These are phyloP conservation scores for Trametes punicea DNA, from an alignment of 768 basidiomycete genomes.

Conservation along the genomic window DNA sequence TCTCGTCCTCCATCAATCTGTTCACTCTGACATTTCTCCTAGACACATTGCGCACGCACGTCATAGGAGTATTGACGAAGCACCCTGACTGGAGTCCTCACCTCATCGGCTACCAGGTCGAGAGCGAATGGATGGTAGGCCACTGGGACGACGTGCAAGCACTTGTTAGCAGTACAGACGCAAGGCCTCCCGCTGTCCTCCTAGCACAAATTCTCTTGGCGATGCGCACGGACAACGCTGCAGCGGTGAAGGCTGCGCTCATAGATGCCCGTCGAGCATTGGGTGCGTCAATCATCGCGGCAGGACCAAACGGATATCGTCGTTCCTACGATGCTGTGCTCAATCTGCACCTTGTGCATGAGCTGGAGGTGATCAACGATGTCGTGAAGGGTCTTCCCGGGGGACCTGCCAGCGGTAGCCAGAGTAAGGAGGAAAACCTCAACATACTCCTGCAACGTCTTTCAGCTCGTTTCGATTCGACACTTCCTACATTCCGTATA, in stretches of 20 bases:
- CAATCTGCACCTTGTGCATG: conserved; percentile 81
- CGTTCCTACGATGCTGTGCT: conserved; percentile 85
- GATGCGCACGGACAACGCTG: conserved; percentile 55
- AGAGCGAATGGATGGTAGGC: conserved; percentile 95
- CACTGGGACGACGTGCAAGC: conserved; percentile 83
- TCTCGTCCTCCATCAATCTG: neutral
- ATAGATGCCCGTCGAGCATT: conserved; percentile 65
- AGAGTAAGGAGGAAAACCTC: conserved; percentile 32
- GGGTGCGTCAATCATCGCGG: conserved; percentile 80
- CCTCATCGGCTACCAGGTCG: conserved; percentile 81
- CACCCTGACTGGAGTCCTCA: conserved; percentile 79
- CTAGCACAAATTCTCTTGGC: conserved; percentile 81
- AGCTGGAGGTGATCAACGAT: conserved; percentile 67
- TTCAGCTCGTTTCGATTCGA: conserved; percentile 63
- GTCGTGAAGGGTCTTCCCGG: conserved; percentile 39
- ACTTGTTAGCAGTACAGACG: conserved; percentile 49
- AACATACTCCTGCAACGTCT: conserved; percentile 47
- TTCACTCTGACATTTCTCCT: conserved; percentile 7
- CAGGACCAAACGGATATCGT: conserved; percentile 76
- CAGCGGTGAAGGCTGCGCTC: conserved; percentile 47
- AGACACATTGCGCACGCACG: conserved; percentile 96
- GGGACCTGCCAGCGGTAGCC: conserved; percentile 27
- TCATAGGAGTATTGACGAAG: conserved; percentile 81
- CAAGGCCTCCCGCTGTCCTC: conserved; percentile 57
- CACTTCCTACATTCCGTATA: conserved; percentile 83